phyloP scores from a whole-genome alignment of 2,329 filamentous ascomycete species.

The Macrophomina pseudophaseolina region DNA sequence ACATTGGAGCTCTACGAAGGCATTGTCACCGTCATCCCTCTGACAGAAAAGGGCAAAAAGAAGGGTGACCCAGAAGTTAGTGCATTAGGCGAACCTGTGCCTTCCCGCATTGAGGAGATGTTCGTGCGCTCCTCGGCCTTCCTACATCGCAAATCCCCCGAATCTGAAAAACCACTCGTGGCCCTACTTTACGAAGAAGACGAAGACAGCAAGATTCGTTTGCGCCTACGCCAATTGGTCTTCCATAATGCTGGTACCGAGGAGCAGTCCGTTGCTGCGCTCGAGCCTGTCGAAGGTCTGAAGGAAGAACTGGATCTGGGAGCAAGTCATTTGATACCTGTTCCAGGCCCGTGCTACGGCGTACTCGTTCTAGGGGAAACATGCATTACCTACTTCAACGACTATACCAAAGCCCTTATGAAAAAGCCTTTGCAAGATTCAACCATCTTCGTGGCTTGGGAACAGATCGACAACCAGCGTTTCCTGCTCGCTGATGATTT shows the following conservation, averaged over 20 bases:
- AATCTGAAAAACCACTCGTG: constrained; percentile 61
- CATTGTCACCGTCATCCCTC: constrained; percentile 67
- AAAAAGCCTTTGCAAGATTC: constrained; percentile 71
- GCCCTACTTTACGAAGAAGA: constrained; percentile 71
- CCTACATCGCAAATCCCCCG: constrained; percentile 57
- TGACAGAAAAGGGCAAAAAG: constrained; percentile 60
- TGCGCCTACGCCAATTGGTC: constrained; percentile 61
- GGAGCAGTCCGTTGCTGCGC: constrained; percentile 57
- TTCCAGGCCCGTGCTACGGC: constrained; percentile 61
- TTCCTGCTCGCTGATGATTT: constrained; percentile 95
- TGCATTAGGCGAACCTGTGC: constrained; percentile 65
- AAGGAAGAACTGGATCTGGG: constrained; percentile 63
- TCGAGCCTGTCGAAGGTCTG: constrained; percentile 58
- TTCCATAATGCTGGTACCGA: constrained; percentile 52
- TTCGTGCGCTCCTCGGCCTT: constrained; percentile 71
- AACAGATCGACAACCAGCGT: constrained; percentile 76
- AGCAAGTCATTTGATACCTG: constrained; percentile 65
- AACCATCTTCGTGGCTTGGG: constrained; percentile 91
- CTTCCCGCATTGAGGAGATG: constrained; percentile 68
- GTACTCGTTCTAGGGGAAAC: constrained; percentile 62
- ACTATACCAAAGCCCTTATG: constrained; percentile 70
- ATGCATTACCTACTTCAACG: constrained; percentile 82
- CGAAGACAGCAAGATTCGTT: constrained; percentile 56
- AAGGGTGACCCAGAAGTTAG: constrained; percentile 57
- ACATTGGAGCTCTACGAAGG: constrained; percentile 72